Percentiles rank a stretch among this genome's conserved stretches.
Evolutionary conservation across 306 rosid species (phyloP).

Genomic region (Potentilla sterilis): DNA sequence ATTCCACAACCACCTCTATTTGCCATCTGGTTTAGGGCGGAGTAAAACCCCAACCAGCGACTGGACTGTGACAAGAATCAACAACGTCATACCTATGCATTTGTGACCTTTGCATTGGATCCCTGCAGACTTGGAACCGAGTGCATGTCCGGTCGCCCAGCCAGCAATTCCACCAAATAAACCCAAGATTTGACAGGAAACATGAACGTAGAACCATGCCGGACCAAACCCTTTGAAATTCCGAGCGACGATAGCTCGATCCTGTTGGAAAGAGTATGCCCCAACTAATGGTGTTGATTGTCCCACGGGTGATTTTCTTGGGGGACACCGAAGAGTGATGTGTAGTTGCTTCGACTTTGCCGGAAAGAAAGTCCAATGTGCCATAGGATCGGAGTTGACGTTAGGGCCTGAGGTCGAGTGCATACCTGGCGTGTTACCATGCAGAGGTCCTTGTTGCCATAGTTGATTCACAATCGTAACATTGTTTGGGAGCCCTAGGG

Average conservation of each 20-base stretch:
- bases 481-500: too few species aligned
- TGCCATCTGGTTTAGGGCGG: background rate
- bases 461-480: too few species aligned
- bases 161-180: constrained; percentile 21
- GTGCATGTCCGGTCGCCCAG: constrained; percentile 13
- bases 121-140: constrained; percentile 10
- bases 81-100: constrained; percentile 25
- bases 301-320: constrained; percentile 17
- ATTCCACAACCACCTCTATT: background rate
- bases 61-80: background rate
- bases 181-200: constrained; percentile 20
- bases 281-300: constrained; percentile 35
- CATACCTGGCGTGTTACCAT: too few species aligned
- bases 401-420: too few species aligned
- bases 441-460: too few species aligned
- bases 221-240: constrained; percentile 14
- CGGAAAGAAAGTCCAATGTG: too few species aligned
- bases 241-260: constrained; percentile 26
- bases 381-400: too few species aligned
- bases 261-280: constrained; percentile 41
- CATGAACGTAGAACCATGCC: constrained; percentile 30
- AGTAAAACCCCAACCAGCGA: background rate
- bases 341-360: constrained; percentile 8
- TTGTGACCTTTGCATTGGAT: constrained; percentile 16
- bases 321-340: background rate